Conservation (phyloP, 139 green algal species). For the Chlamydomonas eustigma region DNA sequence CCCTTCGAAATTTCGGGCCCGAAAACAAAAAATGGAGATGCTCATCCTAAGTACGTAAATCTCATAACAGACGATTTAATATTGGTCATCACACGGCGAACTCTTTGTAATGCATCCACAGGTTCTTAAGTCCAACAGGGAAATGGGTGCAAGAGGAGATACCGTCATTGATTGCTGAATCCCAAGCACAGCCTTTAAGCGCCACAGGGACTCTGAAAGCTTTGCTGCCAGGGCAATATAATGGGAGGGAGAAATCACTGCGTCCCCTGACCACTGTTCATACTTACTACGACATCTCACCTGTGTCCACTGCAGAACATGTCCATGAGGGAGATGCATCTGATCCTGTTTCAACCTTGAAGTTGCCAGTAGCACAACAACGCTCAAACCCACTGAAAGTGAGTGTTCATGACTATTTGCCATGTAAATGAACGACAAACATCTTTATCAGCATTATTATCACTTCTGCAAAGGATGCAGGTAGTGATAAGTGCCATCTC, state of each 20-base stretch:
- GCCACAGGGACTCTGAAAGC: slow-evolving; percentile 17
- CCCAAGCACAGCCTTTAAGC: slow-evolving; percentile 16
- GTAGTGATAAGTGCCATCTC: too few relatives aligned
- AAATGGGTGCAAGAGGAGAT: slow-evolving; percentile 25
- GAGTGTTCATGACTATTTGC: too few relatives aligned
- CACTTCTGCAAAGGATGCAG: too few relatives aligned
- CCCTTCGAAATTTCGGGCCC: background rate
- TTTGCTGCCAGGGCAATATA: slow-evolving; percentile 10
- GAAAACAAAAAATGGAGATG: slow-evolving; percentile 5
- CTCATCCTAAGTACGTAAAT: background rate
- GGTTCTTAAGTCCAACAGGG: slow-evolving; percentile 19
- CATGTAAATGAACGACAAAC: too few relatives aligned
- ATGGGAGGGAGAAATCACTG: background rate
- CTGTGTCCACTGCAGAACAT: background rate
- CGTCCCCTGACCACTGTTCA: slow-evolving; percentile 17
- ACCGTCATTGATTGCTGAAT: slow-evolving; percentile 22
- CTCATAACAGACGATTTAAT: background rate
- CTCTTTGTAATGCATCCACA: background rate
- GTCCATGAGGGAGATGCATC: slow-evolving; percentile 7
- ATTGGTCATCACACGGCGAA: background rate
- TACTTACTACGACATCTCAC: slow-evolving; percentile 23
- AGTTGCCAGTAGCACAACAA: too few relatives aligned
- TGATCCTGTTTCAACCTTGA: background rate
- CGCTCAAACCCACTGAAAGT: too few relatives aligned
- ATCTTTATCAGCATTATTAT: too few relatives aligned